A percentile compares a stretch with the other conserved stretches of the same genome.
These are phyloP conservation scores for Neopestalotiopsis sp. DNA, from an alignment of 2,329 filamentous ascomycete species.

Conservation along the genomic window DNA sequence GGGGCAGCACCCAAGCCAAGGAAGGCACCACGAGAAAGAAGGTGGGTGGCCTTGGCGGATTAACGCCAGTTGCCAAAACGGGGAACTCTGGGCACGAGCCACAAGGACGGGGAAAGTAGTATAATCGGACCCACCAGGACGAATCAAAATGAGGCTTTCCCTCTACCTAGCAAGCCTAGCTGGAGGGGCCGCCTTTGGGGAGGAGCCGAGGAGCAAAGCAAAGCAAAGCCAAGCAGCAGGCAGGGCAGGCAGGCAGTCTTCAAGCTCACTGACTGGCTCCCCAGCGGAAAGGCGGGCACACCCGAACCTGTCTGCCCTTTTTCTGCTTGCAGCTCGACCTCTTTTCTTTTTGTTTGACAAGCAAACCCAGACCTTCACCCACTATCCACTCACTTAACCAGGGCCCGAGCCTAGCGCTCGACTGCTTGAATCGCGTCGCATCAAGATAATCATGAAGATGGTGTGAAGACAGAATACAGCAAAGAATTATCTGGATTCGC, in stretches of 20 bases:
- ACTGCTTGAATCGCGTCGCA: not conserved
- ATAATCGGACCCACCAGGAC: not conserved
- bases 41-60: not conserved
- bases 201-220: no score
- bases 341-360: not conserved
- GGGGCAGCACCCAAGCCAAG: no score
- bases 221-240: no score
- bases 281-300: not conserved
- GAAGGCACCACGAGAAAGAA: no score
- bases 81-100: constrained; percentile 1
- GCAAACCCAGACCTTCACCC: not conserved
- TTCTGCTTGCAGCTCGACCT: not conserved
- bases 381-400: not conserved
- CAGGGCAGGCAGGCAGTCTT: not conserved
- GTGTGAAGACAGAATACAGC: no score
- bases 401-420: not conserved
- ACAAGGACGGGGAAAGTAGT: not conserved
- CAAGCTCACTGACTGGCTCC: not conserved
- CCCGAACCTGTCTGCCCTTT: not conserved
- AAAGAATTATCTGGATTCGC: no score
- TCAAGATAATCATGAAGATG: not conserved
- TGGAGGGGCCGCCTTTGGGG: no score
- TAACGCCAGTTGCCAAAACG: not conserved
- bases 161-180: no score
- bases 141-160: not conserved